Evolutionary conservation across 345 rosid species (phyloP).

Genomic region (Lenwebbia sp.): DNA sequence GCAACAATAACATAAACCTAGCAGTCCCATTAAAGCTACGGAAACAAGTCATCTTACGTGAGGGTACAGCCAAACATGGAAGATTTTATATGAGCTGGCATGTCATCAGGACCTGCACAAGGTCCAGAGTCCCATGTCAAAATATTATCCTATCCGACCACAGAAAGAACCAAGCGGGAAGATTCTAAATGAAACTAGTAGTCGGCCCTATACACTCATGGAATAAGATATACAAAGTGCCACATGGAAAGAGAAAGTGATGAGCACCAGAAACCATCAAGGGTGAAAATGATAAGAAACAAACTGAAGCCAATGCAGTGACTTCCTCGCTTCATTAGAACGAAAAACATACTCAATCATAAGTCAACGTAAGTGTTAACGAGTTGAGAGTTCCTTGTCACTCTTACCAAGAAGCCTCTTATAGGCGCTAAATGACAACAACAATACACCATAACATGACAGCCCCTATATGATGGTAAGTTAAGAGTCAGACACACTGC

Average conservation of each 20-base stretch:
- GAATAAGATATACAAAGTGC: not conserved
- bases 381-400: not conserved
- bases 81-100: conserved; percentile 97
- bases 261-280: not conserved
- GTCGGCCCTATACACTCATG: not conserved
- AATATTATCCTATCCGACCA: not conserved
- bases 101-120: conserved; percentile 86
- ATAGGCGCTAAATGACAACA: not conserved
- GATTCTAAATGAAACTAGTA: not conserved
- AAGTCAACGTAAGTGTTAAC: not conserved
- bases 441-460: not conserved
- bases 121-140: not conserved
- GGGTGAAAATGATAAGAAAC: not conserved
- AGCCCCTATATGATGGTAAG: not conserved
- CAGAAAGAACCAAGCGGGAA: not conserved
- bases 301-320: not conserved
- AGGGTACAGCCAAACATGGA: conserved; percentile 88
- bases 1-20: not conserved
- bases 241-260: not conserved
- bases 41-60: conserved; percentile 35
- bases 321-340: not conserved
- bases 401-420: not conserved
- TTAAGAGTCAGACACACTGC: not conserved
- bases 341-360: not conserved
- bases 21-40: not conserved